These are phyloP conservation scores for Colletotrichum neosansevieriae DNA, from an alignment of 2,329 filamentous ascomycete species.

Conservation along the genomic window DNA sequence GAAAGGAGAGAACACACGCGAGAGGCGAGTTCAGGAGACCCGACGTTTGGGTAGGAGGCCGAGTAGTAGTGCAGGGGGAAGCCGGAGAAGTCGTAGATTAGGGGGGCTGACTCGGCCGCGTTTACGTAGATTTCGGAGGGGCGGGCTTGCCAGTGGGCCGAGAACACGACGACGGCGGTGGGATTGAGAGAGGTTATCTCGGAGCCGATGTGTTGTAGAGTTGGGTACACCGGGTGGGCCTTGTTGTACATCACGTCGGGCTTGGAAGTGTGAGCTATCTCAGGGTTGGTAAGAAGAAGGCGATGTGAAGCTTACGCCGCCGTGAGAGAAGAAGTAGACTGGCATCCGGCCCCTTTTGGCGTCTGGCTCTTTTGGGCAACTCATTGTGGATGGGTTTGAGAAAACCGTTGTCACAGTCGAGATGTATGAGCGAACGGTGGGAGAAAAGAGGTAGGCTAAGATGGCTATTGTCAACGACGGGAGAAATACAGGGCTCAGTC, in stretches of 20 bases:
- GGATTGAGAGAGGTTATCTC: conserved; percentile 81
- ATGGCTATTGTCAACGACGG: conserved; percentile 12
- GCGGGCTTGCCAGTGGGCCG: conserved; percentile 79
- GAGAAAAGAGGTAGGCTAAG: conserved; percentile 17
- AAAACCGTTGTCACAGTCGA: background rate
- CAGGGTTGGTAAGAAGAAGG: background rate
- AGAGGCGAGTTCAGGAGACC: conserved; percentile 69
- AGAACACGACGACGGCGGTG: conserved; percentile 80
- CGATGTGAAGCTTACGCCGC: conserved; percentile 55
- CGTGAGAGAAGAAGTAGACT: conserved; percentile 64
- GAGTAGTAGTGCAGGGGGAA: conserved; percentile 79
- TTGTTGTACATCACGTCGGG: conserved; percentile 78
- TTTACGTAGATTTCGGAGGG: conserved; percentile 72
- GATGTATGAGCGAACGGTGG: background rate
- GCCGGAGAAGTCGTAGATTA: conserved; percentile 82
- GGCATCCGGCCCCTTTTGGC: conserved; percentile 46
- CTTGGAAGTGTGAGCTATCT: conserved; percentile 44
- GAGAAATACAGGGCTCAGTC: conserved; percentile 16
- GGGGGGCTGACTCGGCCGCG: conserved; percentile 66
- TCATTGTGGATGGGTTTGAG: background rate
- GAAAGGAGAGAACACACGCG: conserved; percentile 68
- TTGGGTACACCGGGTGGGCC: conserved; percentile 73
- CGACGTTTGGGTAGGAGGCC: conserved; percentile 73
- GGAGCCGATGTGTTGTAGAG: conserved; percentile 73
- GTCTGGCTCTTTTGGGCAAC: background rate